A percentile compares a stretch with the other conserved stretches of the same genome.
These are phyloP conservation scores for Phytophthora pistaciae DNA, from an alignment of 352 stramenopile genomes.

Conservation along the genomic window DNA sequence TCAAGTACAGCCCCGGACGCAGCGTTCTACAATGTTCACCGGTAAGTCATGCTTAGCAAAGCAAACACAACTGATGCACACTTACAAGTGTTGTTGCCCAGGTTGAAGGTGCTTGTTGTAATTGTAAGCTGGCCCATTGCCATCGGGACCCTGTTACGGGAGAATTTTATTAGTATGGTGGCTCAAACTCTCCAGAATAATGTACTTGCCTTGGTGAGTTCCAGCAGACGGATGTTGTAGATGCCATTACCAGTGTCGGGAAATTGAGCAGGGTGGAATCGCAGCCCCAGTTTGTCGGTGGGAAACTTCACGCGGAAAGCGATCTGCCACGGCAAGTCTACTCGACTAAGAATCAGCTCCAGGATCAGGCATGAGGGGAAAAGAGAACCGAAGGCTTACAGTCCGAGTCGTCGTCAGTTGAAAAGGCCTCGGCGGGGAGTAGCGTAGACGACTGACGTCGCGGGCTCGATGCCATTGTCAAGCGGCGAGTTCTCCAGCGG, in stretches of 20 bases:
- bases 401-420: constrained; percentile 55
- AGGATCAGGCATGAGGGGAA: neutral
- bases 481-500: neutral
- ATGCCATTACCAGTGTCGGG: constrained; percentile 87
- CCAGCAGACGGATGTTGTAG: constrained; percentile 82
- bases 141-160: constrained; percentile 44
- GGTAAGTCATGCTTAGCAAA: neutral
- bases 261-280: constrained; percentile 82
- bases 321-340: constrained; percentile 85
- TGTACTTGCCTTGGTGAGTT: constrained; percentile 66
- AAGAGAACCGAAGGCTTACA: constrained; percentile 37
- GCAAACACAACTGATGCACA: neutral
- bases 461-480: constrained; percentile 15
- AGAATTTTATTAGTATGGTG: neutral
- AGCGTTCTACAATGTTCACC: constrained; percentile 43
- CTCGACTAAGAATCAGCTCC: neutral
- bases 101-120: constrained; percentile 76
- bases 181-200: neutral
- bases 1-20: constrained; percentile 79
- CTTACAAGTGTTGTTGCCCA: constrained; percentile 70
- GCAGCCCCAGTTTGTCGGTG: constrained; percentile 81
- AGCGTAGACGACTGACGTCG: constrained; percentile 29
- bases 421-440: constrained; percentile 43
- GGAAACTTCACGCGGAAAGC: constrained; percentile 86
- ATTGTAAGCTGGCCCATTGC: constrained; percentile 64